Evolutionary conservation across 371 early-diverging fungal species (phyloP).

Genomic region (Syncephalastrum racemosum): DNA sequence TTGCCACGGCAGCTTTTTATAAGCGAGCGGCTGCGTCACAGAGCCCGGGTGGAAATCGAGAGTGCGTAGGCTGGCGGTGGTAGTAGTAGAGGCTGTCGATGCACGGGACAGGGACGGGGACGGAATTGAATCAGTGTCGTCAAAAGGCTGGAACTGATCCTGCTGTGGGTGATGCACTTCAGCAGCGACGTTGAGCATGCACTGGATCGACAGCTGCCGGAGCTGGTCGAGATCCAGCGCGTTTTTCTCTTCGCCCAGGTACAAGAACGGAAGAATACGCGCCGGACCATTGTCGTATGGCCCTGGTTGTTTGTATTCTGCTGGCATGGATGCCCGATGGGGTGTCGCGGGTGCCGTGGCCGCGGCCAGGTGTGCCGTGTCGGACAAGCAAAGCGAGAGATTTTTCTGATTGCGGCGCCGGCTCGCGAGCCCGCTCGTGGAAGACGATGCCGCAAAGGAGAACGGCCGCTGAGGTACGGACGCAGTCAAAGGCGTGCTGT

Average conservation of each 20-base stretch:
- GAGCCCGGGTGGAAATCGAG: slow-evolving; percentile 5
- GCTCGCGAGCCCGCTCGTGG: slow-evolving; percentile 20
- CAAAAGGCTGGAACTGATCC: slow-evolving; percentile 29
- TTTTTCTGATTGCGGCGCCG: slow-evolving; percentile 37
- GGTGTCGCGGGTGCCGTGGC: slow-evolving; percentile 14
- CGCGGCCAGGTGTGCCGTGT: slow-evolving; percentile 18
- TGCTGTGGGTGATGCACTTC: slow-evolving; percentile 60
- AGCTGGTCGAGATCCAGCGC: slow-evolving; percentile 49
- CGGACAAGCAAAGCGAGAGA: slow-evolving; percentile 30
- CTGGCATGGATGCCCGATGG: slow-evolving; percentile 6
- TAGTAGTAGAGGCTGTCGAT: slow-evolving; percentile 23
- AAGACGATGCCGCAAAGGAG: slow-evolving; percentile 17
- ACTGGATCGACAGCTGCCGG: slow-evolving; percentile 45
- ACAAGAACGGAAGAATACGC: slow-evolving; percentile 67
- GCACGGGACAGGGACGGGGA: slow-evolving; percentile 38
- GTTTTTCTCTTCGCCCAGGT: slow-evolving; percentile 71
- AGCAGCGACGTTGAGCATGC: slow-evolving; percentile 77
- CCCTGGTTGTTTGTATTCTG: slow-evolving; percentile 18
- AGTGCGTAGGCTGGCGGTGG: slow-evolving; percentile 2
- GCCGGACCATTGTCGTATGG: slow-evolving; percentile 52
- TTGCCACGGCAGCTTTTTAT: slow-evolving; percentile 74
- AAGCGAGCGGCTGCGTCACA: slow-evolving; percentile 15
- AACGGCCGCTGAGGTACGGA: slow-evolving; percentile 14
- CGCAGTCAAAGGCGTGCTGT: slow-evolving; percentile 14
- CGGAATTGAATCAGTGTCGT: slow-evolving; percentile 21